These are phyloP conservation scores for Fraxinus velutina DNA, from an alignment of 305 asterid genomes.

Conservation along the genomic window DNA sequence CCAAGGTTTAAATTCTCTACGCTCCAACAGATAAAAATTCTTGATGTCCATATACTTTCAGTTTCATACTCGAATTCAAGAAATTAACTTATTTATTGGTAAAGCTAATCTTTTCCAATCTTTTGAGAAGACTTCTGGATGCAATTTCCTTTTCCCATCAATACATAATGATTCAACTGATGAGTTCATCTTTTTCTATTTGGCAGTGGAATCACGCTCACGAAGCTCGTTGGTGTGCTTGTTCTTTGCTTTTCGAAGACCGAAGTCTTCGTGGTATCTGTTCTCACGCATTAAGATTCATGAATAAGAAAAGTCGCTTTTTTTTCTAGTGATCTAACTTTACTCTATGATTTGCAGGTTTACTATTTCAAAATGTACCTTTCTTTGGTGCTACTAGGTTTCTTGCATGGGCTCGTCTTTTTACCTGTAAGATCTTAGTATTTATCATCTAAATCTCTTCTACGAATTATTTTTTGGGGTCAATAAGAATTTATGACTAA, in stretches of 20 bases:
- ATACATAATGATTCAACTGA: slow-evolving; percentile 9
- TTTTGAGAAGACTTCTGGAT: neutral
- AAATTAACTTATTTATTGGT: neutral
- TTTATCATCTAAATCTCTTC: neutral
- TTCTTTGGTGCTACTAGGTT: slow-evolving; percentile 85
- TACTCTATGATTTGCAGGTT: slow-evolving; percentile 47
- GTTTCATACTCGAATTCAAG: neutral
- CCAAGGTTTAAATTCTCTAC: neutral
- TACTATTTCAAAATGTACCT: slow-evolving; percentile 95
- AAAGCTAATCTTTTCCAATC: neutral
- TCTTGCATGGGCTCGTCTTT: slow-evolving; percentile 79
- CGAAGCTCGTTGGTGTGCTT: slow-evolving; percentile 93
- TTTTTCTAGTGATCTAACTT: neutral
- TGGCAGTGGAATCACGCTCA: slow-evolving; percentile 94
- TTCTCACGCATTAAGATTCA: slow-evolving; percentile 10
- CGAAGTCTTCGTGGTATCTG: slow-evolving; percentile 83
- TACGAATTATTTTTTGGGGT: neutral
- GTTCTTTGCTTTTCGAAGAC: slow-evolving; percentile 86
- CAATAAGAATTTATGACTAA: neutral
- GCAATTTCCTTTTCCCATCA: neutral
- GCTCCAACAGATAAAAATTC: neutral
- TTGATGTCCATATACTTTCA: neutral
- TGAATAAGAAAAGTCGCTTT: neutral
- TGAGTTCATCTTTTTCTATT: neutral
- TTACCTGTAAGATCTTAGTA: slow-evolving; percentile 59